Evolutionary conservation across 208 protist genomes (phyloP), one percentile per base, ranked within the genome.

Genomic region (Blastocrithidia nonstop): DNA sequence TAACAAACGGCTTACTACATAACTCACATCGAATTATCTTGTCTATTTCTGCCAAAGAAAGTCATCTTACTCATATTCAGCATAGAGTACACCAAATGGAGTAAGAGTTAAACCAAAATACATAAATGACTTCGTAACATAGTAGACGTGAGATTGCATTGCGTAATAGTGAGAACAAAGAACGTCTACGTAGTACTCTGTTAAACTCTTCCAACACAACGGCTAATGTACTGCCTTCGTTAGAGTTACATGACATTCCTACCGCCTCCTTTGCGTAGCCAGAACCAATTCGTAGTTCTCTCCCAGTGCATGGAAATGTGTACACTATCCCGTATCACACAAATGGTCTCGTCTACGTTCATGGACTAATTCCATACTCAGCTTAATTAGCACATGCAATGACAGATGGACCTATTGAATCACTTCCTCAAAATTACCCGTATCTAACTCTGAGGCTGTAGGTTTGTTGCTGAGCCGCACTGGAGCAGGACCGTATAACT

Each of bases 291-390:
- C 45, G 36, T 9, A 38, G 40, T 7, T 19, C 35, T 55, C n/a
- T n/a, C n/a, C n/a, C n/a, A n/a, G 48, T 22, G 24, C 29, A 38
- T 42, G 32, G 25, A 9, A 31, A 44, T 13, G 24, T 76, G 5
- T 71, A 75, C 52, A 86, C 72, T 4, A 77, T 93, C 29, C 21
- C 57, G 5, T 72, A 58, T 33, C 67, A 74, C 4, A 93, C 84
- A 15, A 93, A 93, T 58, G 80, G 83, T 6, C 59, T 95, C 21
- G 80, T 91, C 32, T 95, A 95, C 64, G 81, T 92, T 45, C 74
- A 90, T 51, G 80, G 74, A 1, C 62, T 95, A 29, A 61, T 80
- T 9, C 87, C 85, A 5, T 79, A 85, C 45, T 35, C 60, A 8
- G 16, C 39, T 9, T 44, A 54, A 2, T 40, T 88, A 11, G 43